phyloP scores from a whole-genome alignment of 352 stramenopile species.

The Phytophthora citricola region DNA sequence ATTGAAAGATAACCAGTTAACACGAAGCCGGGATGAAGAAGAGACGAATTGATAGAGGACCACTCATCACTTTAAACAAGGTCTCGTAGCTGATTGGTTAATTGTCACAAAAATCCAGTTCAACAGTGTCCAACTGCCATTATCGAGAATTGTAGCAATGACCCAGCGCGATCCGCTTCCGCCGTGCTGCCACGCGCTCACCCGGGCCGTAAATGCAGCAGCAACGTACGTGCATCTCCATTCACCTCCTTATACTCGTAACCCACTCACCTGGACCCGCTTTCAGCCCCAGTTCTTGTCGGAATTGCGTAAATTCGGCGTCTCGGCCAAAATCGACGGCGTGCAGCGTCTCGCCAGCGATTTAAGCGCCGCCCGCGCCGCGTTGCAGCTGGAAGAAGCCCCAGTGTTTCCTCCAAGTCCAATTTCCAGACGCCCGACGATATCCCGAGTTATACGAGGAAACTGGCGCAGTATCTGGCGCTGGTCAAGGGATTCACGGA shows the following conservation, averaged over 20 bases:
- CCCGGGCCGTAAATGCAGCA: slow-evolving; percentile 44
- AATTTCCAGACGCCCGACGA: slow-evolving; percentile 28
- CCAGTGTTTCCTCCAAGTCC: not conserved
- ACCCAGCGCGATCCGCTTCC: slow-evolving; percentile 49
- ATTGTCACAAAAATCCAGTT: slow-evolving; percentile 24
- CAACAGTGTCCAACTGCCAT: slow-evolving; percentile 11
- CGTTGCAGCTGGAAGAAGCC: slow-evolving; percentile 34
- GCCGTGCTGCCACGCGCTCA: slow-evolving; percentile 62
- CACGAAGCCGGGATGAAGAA: not conserved
- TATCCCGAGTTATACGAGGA: slow-evolving; percentile 41
- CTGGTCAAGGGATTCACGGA: slow-evolving; percentile 65
- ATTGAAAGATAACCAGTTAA: too few species aligned
- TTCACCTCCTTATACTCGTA: not conserved
- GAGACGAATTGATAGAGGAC: slow-evolving; percentile 1
- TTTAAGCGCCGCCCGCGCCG: slow-evolving; percentile 46
- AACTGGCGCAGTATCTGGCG: slow-evolving; percentile 53
- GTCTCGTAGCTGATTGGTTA: not conserved
- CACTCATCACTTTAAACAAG: slow-evolving; percentile 6
- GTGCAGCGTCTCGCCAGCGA: slow-evolving; percentile 47
- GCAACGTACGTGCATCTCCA: slow-evolving; percentile 33
- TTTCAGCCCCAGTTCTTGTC: slow-evolving; percentile 52
- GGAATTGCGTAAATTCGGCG: slow-evolving; percentile 48
- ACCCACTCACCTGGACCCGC: not conserved
- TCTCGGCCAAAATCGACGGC: slow-evolving; percentile 38
- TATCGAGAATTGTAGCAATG: slow-evolving; percentile 21